Evolutionary conservation across 1,284 basidiomycete species (phyloP), one percentile per base, ranked within the genome.

Genomic region (Agaricales sp.): DNA sequence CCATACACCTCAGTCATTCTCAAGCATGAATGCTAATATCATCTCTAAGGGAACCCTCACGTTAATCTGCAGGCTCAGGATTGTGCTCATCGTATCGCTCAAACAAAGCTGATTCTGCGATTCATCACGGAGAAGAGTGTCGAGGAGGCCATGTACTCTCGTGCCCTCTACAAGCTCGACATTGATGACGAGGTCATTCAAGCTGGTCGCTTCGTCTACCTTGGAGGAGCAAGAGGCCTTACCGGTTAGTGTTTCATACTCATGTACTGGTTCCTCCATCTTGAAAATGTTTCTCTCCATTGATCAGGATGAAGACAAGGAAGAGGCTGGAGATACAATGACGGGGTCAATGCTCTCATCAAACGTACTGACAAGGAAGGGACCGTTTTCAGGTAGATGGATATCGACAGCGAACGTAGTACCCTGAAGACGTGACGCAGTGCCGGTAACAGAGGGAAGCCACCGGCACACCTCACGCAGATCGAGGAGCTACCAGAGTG

Each of bases 141-240:
- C 14, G 96, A 99, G 67, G 95, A 99, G 69, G 91, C 93, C 6
- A 97, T 98, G 76, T 85, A 96, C 57, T 87, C 90, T 45, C 82
- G 93, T 55, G 96, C 96, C 2, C 84, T 92, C 55, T 91, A 84
- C 67, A 99, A 99, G 75, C 85, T 99, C 47, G 95, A 97, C 61
- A 96, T 99, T 62, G 96, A 99, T 65, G 94, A 96, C 71, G 98
- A 99, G 68, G 94, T 99, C 68, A 96, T 97, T 60, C 93, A 97
- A 70, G 95, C 95, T 48, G 95, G 95, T 76, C 92, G 93, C 52
- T 99, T 98, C 73, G 96, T 96, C 94, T 16, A 96, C 93, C 1
- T 89, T 92, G 53, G 94, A 96, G 63, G 96, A 99, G 66, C 93
- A 96, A 59, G 96, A 99, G 63, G 87, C 92, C 61, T 87, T 95